phyloP scores from a whole-genome alignment of 1,139 yeast genomes.

The Zygoascus hellenicus region DNA sequence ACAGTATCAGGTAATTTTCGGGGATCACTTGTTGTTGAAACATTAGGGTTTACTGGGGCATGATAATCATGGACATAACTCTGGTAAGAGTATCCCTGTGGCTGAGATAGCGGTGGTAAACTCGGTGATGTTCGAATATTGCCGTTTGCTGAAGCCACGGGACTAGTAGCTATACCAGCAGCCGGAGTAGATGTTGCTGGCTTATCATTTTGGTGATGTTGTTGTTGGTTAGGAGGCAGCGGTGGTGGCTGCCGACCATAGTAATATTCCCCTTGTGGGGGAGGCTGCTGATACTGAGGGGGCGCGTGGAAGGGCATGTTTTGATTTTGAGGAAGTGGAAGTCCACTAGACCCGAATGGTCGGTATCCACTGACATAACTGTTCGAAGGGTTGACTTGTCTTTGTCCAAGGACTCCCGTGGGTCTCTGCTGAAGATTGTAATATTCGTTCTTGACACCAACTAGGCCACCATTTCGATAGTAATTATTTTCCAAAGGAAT shows the following conservation, averaged over 20 bases:
- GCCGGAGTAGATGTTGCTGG: not conserved
- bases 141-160: not conserved
- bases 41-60: not conserved
- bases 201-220: not conserved
- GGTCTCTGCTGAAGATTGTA: constrained; percentile 11
- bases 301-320: constrained; percentile 9
- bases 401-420: not conserved
- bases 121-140: constrained; percentile 17
- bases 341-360: constrained; percentile 19
- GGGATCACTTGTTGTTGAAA: constrained; percentile 19
- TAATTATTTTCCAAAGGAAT: constrained; percentile 4
- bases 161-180: not conserved
- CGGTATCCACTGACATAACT: constrained; percentile 19
- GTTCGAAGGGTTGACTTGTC: not conserved
- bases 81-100: constrained; percentile 17
- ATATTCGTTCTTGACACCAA: constrained; percentile 3
- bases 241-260: constrained; percentile 5
- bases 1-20: constrained; percentile 20
- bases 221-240: not conserved
- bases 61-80: constrained; percentile 18
- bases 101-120: constrained; percentile 19
- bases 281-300: constrained; percentile 9
- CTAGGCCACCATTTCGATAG: not conserved
- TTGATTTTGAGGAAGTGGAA: constrained; percentile 15
- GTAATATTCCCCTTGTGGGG: constrained; percentile 2